Evolutionary conservation across 345 rosid species (phyloP), one percentile per base, ranked within the genome.

Genomic region (Ceriops decandra): DNA sequence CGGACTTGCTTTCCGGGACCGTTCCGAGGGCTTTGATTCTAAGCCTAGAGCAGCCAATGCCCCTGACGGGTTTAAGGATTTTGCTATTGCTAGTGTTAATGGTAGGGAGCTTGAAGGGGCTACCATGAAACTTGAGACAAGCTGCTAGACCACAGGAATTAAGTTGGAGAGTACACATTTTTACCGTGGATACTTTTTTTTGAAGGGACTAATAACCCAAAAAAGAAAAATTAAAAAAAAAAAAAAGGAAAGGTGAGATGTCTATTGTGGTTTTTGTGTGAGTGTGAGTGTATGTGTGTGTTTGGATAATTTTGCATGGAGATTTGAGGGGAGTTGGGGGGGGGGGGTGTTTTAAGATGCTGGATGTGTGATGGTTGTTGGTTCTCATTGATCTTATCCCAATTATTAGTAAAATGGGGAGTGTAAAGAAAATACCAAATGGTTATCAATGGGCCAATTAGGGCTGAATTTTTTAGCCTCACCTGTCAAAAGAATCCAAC

Each of bases 81-180:
- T 13, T 70, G 69, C 8, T 57, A 53, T 11, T 57, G 64, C 27
- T 5, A 10, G 5, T 58, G 49, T 65, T 67, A 72, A 49, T 68
- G 33, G 73, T 35, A 42, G 46, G 53, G 74, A 47, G 78, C 30
- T 58, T 78, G 49, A 75, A 64, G 32, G 17, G 49, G 5, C 63
- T 76, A 28, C 16, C 47, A 64, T 70, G 47, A 11, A 38, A 33
- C 0, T 86, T 72, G 27, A 74, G 42, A 70, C 91, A 81, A 77
- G 87, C 79, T 58, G 86, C 79, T 56, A 83, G 76, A 63, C 77
- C 74, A 71, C 77, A 80, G 46, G 83, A 78, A 81, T 72, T 81
- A 28, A 88, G 67, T n/a, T 86, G 92, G 60, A 87, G 85, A 80
- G 73, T 79, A 17, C 75, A 81, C 96, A 92, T 92, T 73, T 73